Conservation (phyloP, 306 rosid species). For the Gillenia trifoliata region DNA sequence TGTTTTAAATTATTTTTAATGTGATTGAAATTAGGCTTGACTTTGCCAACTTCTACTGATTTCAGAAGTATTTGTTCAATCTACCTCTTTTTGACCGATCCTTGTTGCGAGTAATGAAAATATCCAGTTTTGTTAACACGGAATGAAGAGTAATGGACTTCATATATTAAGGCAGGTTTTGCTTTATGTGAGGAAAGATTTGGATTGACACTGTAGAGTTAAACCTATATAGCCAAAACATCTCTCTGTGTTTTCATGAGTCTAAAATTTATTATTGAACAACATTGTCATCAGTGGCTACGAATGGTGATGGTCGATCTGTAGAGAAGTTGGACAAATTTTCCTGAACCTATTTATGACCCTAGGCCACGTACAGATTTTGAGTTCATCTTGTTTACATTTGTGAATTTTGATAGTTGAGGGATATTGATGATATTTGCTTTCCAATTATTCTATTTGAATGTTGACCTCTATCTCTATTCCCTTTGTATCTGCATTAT, state of each 20-base stretch:
- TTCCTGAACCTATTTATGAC: background rate
- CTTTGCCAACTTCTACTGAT: background rate
- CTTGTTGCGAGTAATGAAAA: background rate
- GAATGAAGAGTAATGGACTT: background rate
- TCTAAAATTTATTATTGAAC: background rate
- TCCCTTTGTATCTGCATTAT: background rate
- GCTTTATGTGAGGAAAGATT: background rate
- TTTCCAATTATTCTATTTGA: background rate
- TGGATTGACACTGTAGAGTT: background rate
- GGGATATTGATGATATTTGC: background rate
- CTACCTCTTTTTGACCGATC: background rate
- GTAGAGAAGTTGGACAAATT: background rate
- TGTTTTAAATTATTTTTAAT: background rate
- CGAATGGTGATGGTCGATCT: background rate
- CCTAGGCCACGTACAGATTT: background rate
- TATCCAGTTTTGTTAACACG: background rate
- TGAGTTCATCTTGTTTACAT: background rate
- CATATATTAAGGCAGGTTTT: background rate
- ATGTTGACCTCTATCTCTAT: background rate
- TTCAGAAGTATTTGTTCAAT: background rate
- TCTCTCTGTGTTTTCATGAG: background rate
- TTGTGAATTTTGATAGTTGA: background rate
- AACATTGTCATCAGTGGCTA: background rate
- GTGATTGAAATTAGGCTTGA: background rate
- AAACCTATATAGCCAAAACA: background rate